Conservation (phyloP, 768 basidiomycete genomes). For the Cytidiella melzeri region DNA sequence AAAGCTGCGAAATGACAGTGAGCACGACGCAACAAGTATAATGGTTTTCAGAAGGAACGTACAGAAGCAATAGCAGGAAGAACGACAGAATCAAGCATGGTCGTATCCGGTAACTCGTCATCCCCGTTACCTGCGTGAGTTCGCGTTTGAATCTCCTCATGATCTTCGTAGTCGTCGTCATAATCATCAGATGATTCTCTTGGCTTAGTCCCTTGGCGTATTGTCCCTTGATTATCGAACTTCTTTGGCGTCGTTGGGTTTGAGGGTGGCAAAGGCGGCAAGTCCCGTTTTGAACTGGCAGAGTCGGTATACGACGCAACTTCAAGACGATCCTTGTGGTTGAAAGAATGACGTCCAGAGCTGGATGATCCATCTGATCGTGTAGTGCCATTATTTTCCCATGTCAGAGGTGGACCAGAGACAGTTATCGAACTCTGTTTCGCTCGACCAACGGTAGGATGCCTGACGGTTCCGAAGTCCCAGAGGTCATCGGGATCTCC, state of each 20-base stretch:
- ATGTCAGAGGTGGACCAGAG: conserved; percentile 68
- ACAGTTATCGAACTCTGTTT: conserved; percentile 45
- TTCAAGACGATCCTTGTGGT: neutral
- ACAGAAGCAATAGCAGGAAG: conserved; percentile 96
- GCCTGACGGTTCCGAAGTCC: conserved; percentile 96
- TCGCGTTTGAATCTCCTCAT: too few relatives aligned
- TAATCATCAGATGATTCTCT: conserved; percentile 58
- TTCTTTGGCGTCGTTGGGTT: conserved; percentile 28
- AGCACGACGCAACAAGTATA: too few relatives aligned
- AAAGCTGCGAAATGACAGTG: conserved; percentile 49
- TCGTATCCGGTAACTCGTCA: conserved; percentile 60
- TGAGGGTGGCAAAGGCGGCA: conserved; percentile 47
- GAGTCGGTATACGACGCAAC: conserved; percentile 9
- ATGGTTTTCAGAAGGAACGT: conserved; percentile 31
- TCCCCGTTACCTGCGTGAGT: conserved; percentile 21
- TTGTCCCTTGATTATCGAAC: conserved; percentile 51
- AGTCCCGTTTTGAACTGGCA: conserved; percentile 50
- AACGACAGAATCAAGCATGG: conserved; percentile 95
- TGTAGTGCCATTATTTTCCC: conserved; percentile 64
- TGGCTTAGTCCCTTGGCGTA: conserved; percentile 29
- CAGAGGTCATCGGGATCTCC: conserved; percentile 80
- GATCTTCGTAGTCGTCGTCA: conserved; percentile 56
- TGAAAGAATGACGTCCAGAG: conserved; percentile 28
- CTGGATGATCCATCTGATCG: conserved; percentile 36
- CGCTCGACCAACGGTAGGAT: conserved; percentile 71